These are phyloP conservation scores for Paraphoma chrysanthemicola DNA, from an alignment of 2,329 filamentous ascomycete genomes.

Conservation along the genomic window DNA sequence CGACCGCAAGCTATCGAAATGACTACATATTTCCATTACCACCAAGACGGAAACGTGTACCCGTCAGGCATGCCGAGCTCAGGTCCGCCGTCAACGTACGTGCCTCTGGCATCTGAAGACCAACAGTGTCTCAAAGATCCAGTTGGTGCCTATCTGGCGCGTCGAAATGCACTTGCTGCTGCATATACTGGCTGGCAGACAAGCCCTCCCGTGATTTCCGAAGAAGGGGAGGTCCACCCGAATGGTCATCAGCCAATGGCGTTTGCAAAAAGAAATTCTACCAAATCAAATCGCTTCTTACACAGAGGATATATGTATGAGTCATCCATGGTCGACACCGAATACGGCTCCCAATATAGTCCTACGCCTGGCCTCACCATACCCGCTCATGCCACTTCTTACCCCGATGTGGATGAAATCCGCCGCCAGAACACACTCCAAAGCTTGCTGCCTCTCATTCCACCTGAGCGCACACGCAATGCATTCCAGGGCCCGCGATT, in stretches of 20 bases:
- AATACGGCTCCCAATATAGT: background rate
- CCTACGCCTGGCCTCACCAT: background rate
- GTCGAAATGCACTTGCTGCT: background rate
- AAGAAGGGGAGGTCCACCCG: background rate
- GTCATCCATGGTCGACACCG: background rate
- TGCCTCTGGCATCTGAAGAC: background rate
- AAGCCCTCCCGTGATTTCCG: background rate
- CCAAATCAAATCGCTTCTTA: background rate
- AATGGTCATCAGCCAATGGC: background rate
- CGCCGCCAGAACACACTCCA: slow-evolving; percentile 23
- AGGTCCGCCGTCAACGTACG: background rate
- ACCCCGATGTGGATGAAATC: slow-evolving; percentile 26
- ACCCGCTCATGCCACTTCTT: slow-evolving; percentile 1
- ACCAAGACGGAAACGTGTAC: background rate
- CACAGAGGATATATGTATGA: background rate
- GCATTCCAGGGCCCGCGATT: slow-evolving; percentile 9
- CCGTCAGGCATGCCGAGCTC: background rate
- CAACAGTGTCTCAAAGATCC: background rate
- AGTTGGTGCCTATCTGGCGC: background rate
- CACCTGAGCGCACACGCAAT: slow-evolving; percentile 18
- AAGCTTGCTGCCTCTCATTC: slow-evolving; percentile 19
- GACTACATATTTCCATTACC: background rate
- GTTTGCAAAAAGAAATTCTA: too few relatives aligned
- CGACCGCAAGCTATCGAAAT: background rate
- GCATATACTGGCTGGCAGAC: background rate